Conservation (phyloP, 2,329 filamentous ascomycete species). For the Setomelanomma holmii region DNA sequence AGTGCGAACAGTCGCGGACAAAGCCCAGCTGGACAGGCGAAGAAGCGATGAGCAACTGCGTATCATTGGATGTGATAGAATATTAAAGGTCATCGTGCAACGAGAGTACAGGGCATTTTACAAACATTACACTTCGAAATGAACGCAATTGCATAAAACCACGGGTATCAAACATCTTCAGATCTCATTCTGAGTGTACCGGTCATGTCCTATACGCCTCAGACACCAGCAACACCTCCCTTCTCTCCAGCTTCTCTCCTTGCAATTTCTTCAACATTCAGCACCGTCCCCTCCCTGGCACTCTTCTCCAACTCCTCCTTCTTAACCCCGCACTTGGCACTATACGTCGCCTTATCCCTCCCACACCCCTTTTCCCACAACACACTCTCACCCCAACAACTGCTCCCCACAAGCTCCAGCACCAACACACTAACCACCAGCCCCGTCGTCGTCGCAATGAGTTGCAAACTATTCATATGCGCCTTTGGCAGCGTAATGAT, state of each 20-base stretch:
- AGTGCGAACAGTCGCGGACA: slow-evolving; percentile 27
- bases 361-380: slow-evolving; percentile 33
- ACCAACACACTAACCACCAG: slow-evolving; percentile 44
- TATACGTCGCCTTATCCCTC: slow-evolving; percentile 36
- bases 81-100: no score
- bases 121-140: not conserved
- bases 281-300: slow-evolving; percentile 33
- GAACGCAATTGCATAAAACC: no score
- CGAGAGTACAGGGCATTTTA: not conserved
- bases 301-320: slow-evolving; percentile 41
- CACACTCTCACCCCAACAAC: slow-evolving; percentile 37
- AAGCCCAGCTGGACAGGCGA: slow-evolving; percentile 38
- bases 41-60: slow-evolving; percentile 19
- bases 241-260: slow-evolving; percentile 35
- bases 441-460: slow-evolving; percentile 50
- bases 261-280: slow-evolving; percentile 47
- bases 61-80: not conserved
- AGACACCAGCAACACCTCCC: slow-evolving; percentile 23
- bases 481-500: slow-evolving; percentile 64
- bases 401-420: slow-evolving; percentile 45
- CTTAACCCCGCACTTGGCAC: slow-evolving; percentile 37
- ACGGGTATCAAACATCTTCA: no score
- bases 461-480: slow-evolving; percentile 44
- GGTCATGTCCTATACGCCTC: no score
- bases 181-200: no score